Evolutionary conservation across 192 early-diverging fungal species (phyloP).

Genomic region (Chytriomyces confervae): DNA sequence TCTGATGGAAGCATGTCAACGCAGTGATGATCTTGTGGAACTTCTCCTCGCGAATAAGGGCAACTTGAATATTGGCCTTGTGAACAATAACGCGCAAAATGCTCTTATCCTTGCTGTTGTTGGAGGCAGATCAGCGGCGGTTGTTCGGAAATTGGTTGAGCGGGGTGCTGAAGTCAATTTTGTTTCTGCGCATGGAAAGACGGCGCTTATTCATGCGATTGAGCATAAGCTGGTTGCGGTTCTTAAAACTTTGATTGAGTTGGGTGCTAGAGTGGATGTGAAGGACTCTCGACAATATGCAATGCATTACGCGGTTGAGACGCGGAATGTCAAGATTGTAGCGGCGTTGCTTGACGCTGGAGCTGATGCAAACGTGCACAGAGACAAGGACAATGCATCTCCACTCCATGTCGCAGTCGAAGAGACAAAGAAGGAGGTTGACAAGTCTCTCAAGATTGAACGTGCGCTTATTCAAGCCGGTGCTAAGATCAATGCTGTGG

Average conservation of each 20-base stretch:
- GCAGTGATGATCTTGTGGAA: slow-evolving; percentile 15
- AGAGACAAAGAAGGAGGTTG: slow-evolving; percentile 50
- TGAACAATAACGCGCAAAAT: slow-evolving; percentile 30
- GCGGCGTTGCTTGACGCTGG: slow-evolving; percentile 51
- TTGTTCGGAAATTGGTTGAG: slow-evolving; percentile 31
- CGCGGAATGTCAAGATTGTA: slow-evolving; percentile 49
- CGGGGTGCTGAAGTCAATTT: slow-evolving; percentile 36
- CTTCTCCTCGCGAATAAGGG: slow-evolving; percentile 5
- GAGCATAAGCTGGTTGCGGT: slow-evolving; percentile 1
- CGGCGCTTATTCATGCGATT: slow-evolving; percentile 33
- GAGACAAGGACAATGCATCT: slow-evolving; percentile 39
- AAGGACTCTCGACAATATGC: slow-evolving; percentile 35
- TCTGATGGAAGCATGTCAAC: slow-evolving; percentile 12
- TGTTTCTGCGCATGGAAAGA: slow-evolving; percentile 10
- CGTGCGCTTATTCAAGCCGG: slow-evolving; percentile 48
- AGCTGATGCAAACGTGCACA: slow-evolving; percentile 27
- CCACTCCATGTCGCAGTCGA: slow-evolving; percentile 60
- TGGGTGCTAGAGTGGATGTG: slow-evolving; percentile 38
- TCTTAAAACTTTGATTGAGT: slow-evolving; percentile 19
- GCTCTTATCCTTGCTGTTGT: slow-evolving; percentile 41
- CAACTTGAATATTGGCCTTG: slow-evolving; percentile 25
- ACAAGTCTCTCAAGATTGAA: slow-evolving; percentile 56
- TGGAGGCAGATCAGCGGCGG: background rate
- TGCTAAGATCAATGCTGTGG: slow-evolving; percentile 54
- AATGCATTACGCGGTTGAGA: slow-evolving; percentile 51